A percentile compares a stretch with the other conserved stretches of the same genome.
Evolutionary conservation across 1,139 yeast genomes (phyloP).

Genomic region (Kodamaea plutei): DNA sequence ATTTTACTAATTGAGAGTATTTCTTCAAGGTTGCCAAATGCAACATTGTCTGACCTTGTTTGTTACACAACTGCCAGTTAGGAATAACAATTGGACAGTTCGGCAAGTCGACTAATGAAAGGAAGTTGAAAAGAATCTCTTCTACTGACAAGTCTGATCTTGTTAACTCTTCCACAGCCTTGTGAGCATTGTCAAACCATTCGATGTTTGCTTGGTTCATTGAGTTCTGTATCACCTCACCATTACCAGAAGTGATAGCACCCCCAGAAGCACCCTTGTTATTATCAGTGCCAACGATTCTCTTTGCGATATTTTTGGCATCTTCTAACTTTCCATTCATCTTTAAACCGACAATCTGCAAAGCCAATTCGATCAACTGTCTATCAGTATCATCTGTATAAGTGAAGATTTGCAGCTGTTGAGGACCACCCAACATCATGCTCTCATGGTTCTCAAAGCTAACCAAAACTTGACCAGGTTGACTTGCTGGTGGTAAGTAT

Average conservation of each 20-base stretch:
- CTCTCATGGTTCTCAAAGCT: conserved; percentile 57
- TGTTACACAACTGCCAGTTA: conserved; percentile 77
- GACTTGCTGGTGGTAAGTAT: conserved; percentile 83
- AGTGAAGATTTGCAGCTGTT: conserved; percentile 64
- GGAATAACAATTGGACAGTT: conserved; percentile 60
- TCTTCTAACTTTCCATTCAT: conserved; percentile 94
- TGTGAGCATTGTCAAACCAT: conserved; percentile 50
- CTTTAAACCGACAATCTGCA: conserved; percentile 90
- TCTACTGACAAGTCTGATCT: conserved; percentile 49
- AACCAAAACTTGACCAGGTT: conserved; percentile 88
- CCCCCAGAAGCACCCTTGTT: conserved; percentile 10
- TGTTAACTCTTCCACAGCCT: conserved; percentile 47
- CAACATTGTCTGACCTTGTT: conserved; percentile 81
- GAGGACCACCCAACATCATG: conserved; percentile 27
- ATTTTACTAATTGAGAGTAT: conserved; percentile 55
- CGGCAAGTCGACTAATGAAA: conserved; percentile 58
- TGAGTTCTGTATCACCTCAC: conserved; percentile 8
- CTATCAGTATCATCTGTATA: conserved; percentile 91
- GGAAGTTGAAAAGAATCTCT: conserved; percentile 56
- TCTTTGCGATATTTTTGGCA: conserved; percentile 83
- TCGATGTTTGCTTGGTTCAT: conserved; percentile 26
- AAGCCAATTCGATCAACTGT: conserved; percentile 85
- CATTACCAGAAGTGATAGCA: conserved; percentile 9
- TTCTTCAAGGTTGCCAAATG: conserved; percentile 81
- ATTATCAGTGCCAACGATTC: conserved; percentile 66